Evolutionary conservation across 176 grass and related monocot species (phyloP), one percentile per base, ranked within the genome.

Genomic region (Puya raimondii): DNA sequence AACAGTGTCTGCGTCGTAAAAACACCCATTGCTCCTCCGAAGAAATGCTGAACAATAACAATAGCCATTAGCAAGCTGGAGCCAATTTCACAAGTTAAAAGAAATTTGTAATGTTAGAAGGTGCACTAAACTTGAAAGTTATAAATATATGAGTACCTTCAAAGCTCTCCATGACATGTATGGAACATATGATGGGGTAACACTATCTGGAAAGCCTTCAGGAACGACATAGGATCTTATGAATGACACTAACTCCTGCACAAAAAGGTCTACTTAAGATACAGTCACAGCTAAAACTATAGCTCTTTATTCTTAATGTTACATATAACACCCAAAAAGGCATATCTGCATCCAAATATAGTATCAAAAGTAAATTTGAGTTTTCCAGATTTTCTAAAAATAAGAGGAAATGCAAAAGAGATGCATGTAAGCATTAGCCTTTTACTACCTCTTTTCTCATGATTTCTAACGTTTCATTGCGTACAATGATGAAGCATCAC

Each of bases 1-100:
- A 99, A 48, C 77, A 99, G 85, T 51, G 84, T 92, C 83, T 85
- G 88, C 76, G 94, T 99, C 10, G 94, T 99, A 73, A 93, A 88
- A 56, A 99, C 94, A 26, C 94, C 89, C 94, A 99, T 99, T 11
- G 94, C 94, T 71, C 94, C 94, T 82, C 94, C 94, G 90, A 99
- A 99, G 63, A 99, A 99, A 80, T 99, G 84, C 94, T 99, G 76
- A 85, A 70, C 51, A 64, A 53, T 57, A 80, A 53, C 29, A 65
- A 66, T 2, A 67, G 13, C 13, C 16, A 21, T 22, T 22, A 61
- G 21, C 12, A 61, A 9, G 16, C n/a, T 61, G 8, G 16, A 10
- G 17, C 16, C 16, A 61, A 61, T 61, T 61, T 61, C 9, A 13
- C 56, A 61, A 61, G n/a, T 61, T 20, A 61, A 61, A 61, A 10